These are phyloP conservation scores for Neoarthrinium moseri DNA, from an alignment of 2,329 filamentous ascomycete genomes.

Conservation along the genomic window DNA sequence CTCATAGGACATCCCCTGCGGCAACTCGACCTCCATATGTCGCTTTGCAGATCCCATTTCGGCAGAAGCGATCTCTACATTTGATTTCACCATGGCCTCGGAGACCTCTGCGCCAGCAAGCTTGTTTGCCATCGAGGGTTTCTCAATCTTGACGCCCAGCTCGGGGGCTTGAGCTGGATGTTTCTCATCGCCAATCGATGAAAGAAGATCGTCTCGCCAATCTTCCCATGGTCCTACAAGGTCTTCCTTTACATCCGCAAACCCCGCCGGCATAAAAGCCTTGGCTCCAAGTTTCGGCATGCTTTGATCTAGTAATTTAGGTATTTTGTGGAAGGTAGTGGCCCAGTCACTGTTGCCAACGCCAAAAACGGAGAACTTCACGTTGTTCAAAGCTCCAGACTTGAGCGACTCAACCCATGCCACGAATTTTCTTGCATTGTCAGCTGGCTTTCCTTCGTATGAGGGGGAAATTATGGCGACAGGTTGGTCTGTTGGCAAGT, in stretches of 20 bases:
- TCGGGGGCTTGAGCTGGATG: constrained; percentile 2
- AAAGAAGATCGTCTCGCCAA: neutral
- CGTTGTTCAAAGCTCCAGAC: constrained; percentile 37
- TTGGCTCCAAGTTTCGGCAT: constrained; percentile 46
- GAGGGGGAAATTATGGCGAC: constrained; percentile 53
- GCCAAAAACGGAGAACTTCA: constrained; percentile 55
- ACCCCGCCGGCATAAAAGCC: constrained; percentile 22
- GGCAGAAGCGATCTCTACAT: neutral
- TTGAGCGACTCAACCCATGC: constrained; percentile 47
- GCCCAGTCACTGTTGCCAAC: constrained; percentile 52
- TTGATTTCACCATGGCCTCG: constrained; percentile 1
- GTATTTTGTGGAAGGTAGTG: constrained; percentile 66
- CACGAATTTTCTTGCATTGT: constrained; percentile 55
- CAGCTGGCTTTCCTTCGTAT: constrained; percentile 57
- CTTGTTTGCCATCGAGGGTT: neutral
- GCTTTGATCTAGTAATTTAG: constrained; percentile 57
- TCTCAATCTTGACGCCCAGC: neutral
- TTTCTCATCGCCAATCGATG: constrained; percentile 2
- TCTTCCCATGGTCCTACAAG: constrained; percentile 1
- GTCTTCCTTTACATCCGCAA: constrained; percentile 34
- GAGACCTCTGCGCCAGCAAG: neutral
- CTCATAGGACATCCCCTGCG: neutral
- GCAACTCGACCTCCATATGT: constrained; percentile 3
- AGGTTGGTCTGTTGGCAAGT: constrained; percentile 44
- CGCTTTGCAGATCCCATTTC: neutral